These are phyloP conservation scores for Euphorbia peplus DNA, from an alignment of 345 rosid genomes.

Conservation along the genomic window DNA sequence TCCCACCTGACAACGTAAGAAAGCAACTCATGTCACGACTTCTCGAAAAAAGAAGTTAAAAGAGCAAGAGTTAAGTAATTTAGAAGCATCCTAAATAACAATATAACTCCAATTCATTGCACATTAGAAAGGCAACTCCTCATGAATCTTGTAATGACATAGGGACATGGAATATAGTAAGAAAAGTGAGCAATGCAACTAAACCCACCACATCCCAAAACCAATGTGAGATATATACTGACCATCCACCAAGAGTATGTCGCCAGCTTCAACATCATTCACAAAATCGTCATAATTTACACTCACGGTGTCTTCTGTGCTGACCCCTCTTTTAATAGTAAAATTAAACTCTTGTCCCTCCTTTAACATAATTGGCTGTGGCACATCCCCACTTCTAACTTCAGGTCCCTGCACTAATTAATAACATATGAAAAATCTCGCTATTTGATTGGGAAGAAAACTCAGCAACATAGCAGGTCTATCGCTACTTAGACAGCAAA, in stretches of 20 bases:
- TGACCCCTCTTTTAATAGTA: constrained; percentile 75
- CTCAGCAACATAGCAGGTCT: not conserved
- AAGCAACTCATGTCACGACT: constrained; percentile 7
- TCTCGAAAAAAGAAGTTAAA: not conserved
- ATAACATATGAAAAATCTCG: constrained; percentile 9
- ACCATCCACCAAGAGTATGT: constrained; percentile 90
- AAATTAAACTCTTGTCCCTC: constrained; percentile 93
- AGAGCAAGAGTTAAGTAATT: not conserved
- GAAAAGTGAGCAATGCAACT: not conserved
- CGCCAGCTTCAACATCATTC: constrained; percentile 84
- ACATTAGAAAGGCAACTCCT: not conserved
- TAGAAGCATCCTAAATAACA: not conserved
- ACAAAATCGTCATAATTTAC: constrained; percentile 93
- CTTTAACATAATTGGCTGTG: constrained; percentile 65
- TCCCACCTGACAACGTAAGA: constrained; percentile 65
- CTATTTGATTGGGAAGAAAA: constrained; percentile 5
- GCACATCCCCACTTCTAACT: constrained; percentile 97
- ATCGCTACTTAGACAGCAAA: not conserved
- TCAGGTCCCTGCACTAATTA: constrained; percentile 75
- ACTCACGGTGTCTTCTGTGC: constrained; percentile 72
- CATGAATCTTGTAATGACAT: not conserved
- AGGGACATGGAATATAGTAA: not conserved
- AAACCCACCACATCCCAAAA: not conserved
- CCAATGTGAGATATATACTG: constrained; percentile 19
- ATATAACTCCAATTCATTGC: not conserved